Evolutionary conservation across 2,329 filamentous ascomycete species (phyloP).

Genomic region (Cryphonectria radicalis): DNA sequence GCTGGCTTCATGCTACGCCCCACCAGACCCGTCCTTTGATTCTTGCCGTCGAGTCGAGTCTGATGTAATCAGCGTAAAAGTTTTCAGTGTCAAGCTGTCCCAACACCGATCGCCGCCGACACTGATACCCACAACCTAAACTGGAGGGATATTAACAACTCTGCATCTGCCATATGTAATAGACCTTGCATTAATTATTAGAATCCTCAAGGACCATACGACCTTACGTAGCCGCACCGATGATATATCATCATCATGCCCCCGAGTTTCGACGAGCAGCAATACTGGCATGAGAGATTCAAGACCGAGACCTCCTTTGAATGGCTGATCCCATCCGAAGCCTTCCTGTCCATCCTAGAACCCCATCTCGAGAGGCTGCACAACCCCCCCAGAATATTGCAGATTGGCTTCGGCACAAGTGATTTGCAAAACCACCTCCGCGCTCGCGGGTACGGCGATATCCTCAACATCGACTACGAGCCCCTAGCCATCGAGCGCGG

Average conservation of each 20-base stretch:
- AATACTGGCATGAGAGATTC: constrained; percentile 56
- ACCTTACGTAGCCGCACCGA: background rate
- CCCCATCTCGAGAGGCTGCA: constrained; percentile 42
- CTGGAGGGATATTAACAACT: background rate
- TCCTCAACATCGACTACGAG: constrained; percentile 57
- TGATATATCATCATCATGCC: constrained; percentile 29
- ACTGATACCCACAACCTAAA: background rate
- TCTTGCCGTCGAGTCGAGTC: background rate
- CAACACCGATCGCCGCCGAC: background rate
- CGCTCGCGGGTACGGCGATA: constrained; percentile 43
- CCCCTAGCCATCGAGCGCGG: constrained; percentile 51
- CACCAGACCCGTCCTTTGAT: background rate
- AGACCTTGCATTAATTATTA: background rate
- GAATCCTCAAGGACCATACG: background rate
- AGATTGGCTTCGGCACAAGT: constrained; percentile 55
- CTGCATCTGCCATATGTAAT: background rate
- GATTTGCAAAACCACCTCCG: constrained; percentile 55
- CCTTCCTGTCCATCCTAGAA: constrained; percentile 46
- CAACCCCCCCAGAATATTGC: constrained; percentile 43
- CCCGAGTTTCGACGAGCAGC: constrained; percentile 52
- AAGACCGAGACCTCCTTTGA: constrained; percentile 50
- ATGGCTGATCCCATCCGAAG: constrained; percentile 49
- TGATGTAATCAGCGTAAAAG: constrained; percentile 2
- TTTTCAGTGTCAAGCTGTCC: background rate
- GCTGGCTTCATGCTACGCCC: background rate